Conservation (phyloP, 768 basidiomycete genomes). For the Royoungia palumana region DNA sequence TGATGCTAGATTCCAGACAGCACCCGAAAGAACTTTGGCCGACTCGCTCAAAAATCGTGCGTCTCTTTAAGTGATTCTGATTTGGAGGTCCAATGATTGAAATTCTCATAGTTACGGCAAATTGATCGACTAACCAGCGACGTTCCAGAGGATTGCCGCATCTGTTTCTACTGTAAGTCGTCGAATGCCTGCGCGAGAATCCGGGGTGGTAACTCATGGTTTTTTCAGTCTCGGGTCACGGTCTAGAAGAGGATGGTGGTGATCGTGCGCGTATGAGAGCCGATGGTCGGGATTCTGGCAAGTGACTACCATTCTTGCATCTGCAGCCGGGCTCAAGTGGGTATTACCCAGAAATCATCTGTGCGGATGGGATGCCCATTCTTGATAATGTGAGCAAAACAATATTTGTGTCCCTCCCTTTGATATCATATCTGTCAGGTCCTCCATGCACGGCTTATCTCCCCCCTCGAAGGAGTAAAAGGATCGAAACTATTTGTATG, state of each 20-base stretch:
- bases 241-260: background rate
- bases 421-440: background rate
- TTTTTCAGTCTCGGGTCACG: constrained; percentile 12
- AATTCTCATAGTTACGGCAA: constrained; percentile 28
- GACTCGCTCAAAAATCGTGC: constrained; percentile 42
- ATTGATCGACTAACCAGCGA: constrained; percentile 42
- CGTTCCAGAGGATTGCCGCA: constrained; percentile 42
- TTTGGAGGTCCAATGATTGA: background rate
- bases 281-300: constrained; percentile 50
- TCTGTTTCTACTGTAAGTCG: constrained; percentile 51
- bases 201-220: background rate
- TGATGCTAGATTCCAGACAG: constrained; percentile 37
- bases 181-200: background rate
- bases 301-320: background rate
- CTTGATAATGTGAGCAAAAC: constrained; percentile 8
- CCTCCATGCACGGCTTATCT: constrained; percentile 4
- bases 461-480: constrained; percentile 4
- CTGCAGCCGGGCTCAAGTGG: background rate
- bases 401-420: background rate
- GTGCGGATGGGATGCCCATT: constrained; percentile 3
- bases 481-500: background rate
- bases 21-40: constrained; percentile 33
- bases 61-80: constrained; percentile 8
- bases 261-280: constrained; percentile 35
- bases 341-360: constrained; percentile 1